Percentiles rank a stretch among this genome's conserved stretches.
Evolutionary conservation across 2,329 filamentous ascomycete species (phyloP).

Genomic region (Aureobasidium namibiae): DNA sequence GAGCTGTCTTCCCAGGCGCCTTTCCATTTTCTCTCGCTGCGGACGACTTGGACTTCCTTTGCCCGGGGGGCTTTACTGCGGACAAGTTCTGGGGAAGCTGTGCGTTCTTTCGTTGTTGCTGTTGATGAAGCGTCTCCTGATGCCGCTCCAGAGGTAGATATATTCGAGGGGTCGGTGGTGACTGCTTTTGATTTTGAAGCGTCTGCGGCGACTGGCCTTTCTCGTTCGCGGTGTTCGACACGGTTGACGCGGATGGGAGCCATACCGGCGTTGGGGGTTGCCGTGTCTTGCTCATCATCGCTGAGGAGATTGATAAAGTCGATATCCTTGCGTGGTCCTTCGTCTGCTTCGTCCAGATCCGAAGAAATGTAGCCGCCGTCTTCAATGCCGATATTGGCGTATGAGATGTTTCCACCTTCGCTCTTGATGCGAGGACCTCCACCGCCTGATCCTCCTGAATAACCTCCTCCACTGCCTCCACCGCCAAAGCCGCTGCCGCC

Average conservation of each 20-base stretch:
- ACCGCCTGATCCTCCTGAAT: slow-evolving; percentile 8
- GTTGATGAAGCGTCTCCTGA: not conserved
- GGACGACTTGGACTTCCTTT: slow-evolving; percentile 36
- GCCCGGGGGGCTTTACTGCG: slow-evolving; percentile 31
- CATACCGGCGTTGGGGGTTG: slow-evolving; percentile 18
- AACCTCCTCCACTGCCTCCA: slow-evolving; percentile 16
- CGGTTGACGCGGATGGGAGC: slow-evolving; percentile 48
- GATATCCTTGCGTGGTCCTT: slow-evolving; percentile 44
- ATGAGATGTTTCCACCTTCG: slow-evolving; percentile 20
- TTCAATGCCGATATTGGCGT: slow-evolving; percentile 20
- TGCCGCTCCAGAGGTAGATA: not conserved
- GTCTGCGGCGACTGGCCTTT: slow-evolving; percentile 41
- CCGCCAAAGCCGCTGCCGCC: slow-evolving; percentile 17
- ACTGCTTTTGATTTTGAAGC: slow-evolving; percentile 19
- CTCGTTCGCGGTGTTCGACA: slow-evolving; percentile 47
- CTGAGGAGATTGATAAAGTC: slow-evolving; percentile 50
- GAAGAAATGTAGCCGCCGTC: slow-evolving; percentile 38
- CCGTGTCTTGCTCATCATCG: slow-evolving; percentile 38
- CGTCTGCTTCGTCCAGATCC: slow-evolving; percentile 43
- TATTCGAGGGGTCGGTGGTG: slow-evolving; percentile 15
- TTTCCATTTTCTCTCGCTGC: slow-evolving; percentile 34
- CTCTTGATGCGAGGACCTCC: slow-evolving; percentile 26
- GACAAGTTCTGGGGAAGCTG: slow-evolving; percentile 10
- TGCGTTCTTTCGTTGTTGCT: slow-evolving; percentile 14
- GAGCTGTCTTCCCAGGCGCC: slow-evolving; percentile 36